phyloP scores from a whole-genome alignment of 192 early-diverging fungal species.

The Coemansia sp. region DNA sequence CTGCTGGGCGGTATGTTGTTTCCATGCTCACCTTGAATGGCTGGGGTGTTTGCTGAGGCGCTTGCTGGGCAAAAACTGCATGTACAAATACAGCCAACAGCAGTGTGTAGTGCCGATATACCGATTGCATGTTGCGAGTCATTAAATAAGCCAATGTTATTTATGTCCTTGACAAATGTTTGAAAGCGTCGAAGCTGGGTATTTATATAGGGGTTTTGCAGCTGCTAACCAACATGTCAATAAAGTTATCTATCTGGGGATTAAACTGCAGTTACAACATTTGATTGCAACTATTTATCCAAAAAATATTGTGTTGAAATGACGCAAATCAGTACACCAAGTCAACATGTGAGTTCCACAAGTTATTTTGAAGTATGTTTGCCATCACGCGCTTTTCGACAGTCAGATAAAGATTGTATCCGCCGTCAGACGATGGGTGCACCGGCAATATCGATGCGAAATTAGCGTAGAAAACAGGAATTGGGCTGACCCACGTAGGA shows the following conservation, averaged over 20 bases:
- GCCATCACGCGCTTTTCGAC: conserved; percentile 2
- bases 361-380: neutral
- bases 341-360: conserved; percentile 6
- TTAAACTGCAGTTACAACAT: neutral
- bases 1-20: conserved; percentile 37
- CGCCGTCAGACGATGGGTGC: neutral
- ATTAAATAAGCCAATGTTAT: neutral
- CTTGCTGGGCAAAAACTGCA: neutral
- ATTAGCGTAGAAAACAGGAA: conserved; percentile 11
- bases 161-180: neutral
- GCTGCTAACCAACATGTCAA: neutral
- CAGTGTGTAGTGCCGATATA: neutral
- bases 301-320: neutral
- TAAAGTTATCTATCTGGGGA: neutral
- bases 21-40: conserved; percentile 28
- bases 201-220: neutral
- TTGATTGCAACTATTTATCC: neutral
- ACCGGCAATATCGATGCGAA: conserved; percentile 15
- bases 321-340: neutral
- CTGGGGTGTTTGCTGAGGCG: neutral
- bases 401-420: conserved; percentile 2
- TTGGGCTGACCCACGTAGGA: conserved; percentile 18
- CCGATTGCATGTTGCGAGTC: neutral
- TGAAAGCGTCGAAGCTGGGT: neutral
- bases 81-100: neutral